A percentile compares a stretch with the other conserved stretches of the same genome.
Evolutionary conservation across 2,329 filamentous ascomycete genomes (phyloP).

Genomic region (Hawksworthiomyces lignivorus): DNA sequence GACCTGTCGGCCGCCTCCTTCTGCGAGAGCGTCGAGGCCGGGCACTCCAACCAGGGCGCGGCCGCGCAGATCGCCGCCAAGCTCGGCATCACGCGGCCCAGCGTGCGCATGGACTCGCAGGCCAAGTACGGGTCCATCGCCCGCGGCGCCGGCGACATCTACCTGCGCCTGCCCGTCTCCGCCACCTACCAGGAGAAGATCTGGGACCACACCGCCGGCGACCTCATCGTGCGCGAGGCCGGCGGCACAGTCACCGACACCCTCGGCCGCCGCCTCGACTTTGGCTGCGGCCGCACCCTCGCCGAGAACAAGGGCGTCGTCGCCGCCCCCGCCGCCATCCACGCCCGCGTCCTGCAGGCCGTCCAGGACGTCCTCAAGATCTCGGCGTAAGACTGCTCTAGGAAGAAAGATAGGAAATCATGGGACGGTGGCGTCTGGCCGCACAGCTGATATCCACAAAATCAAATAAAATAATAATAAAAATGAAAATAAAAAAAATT

Average conservation of each 20-base stretch:
- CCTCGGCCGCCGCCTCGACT: slow-evolving; percentile 76
- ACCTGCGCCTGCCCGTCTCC: slow-evolving; percentile 73
- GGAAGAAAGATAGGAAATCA: slow-evolving; percentile 13
- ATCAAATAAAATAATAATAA: slow-evolving; percentile 3
- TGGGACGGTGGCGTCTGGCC: too few species aligned
- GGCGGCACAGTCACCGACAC: slow-evolving; percentile 89
- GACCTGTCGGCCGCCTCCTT: slow-evolving; percentile 72
- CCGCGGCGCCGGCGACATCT: slow-evolving; percentile 87
- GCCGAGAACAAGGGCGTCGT: slow-evolving; percentile 89
- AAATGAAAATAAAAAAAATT: background rate
- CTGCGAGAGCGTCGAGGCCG: slow-evolving; percentile 93
- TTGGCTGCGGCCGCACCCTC: slow-evolving; percentile 77
- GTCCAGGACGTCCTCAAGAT: slow-evolving; percentile 68
- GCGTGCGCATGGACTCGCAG: slow-evolving; percentile 94
- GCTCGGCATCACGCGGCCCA: slow-evolving; percentile 81
- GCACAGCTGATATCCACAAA: too few species aligned
- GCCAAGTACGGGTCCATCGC: slow-evolving; percentile 97
- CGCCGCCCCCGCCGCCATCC: slow-evolving; percentile 71
- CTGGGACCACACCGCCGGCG: slow-evolving; percentile 96
- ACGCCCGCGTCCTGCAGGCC: slow-evolving; percentile 67
- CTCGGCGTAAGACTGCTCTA: background rate
- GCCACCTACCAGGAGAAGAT: slow-evolving; percentile 97
- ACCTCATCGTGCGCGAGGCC: slow-evolving; percentile 88
- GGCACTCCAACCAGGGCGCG: slow-evolving; percentile 82
- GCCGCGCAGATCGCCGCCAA: slow-evolving; percentile 76